Conservation (phyloP, 208 protist species). For the Trichomonas gallinae region DNA sequence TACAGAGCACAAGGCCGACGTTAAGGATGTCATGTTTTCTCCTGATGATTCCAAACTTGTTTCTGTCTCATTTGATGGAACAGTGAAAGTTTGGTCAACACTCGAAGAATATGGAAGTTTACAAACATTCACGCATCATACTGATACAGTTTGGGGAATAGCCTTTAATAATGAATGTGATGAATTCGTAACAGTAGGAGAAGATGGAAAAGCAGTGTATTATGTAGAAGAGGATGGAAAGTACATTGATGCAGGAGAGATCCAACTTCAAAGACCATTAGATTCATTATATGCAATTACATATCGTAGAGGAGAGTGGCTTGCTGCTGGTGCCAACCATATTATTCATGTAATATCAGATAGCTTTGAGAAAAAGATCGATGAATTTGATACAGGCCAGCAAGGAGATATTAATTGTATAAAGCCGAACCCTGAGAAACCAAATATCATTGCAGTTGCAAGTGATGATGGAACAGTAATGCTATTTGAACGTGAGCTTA, state of each 20-base stretch:
- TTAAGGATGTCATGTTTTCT: not conserved
- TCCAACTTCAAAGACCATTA: not conserved
- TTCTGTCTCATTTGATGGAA: conserved; percentile 11
- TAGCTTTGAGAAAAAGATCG: not conserved
- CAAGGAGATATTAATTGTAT: conserved; percentile 5
- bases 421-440: not conserved
- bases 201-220: not conserved
- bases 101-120: not conserved
- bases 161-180: not conserved
- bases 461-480: conserved; percentile 20
- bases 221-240: not conserved
- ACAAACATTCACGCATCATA: not conserved
- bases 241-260: not conserved
- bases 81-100: not conserved
- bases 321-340: not conserved
- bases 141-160: not conserved
- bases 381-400: not conserved
- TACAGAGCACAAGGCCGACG: not conserved
- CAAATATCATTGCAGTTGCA: not conserved
- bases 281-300: not conserved
- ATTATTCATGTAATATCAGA: not conserved
- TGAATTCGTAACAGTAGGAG: not conserved
- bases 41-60: not conserved
- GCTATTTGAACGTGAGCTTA: not conserved
- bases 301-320: not conserved